Percentiles rank a stretch among this genome's conserved stretches.
Conservation (phyloP, 2,329 filamentous ascomycete species). For the Tolypocladium endophyticum region DNA sequence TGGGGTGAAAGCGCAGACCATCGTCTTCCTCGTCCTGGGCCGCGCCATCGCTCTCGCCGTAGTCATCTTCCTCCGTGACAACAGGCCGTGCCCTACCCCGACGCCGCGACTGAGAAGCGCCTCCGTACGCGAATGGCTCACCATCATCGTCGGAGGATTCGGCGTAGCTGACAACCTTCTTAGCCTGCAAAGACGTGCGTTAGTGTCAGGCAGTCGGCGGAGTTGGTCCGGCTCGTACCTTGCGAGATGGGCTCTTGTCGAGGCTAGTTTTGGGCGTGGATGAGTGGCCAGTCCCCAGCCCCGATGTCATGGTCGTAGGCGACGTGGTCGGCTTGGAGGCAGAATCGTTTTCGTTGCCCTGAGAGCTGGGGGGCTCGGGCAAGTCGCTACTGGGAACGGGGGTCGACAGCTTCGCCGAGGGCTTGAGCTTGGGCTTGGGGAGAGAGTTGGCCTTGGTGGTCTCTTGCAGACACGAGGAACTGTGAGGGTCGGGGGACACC, state of each 20-base stretch:
- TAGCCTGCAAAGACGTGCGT: conserved; percentile 24
- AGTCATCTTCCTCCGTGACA: conserved; percentile 58
- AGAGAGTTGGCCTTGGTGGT: conserved; percentile 30
- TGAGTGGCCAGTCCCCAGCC: conserved; percentile 11
- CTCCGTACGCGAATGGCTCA: conserved; percentile 50
- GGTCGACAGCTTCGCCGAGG: conserved; percentile 40
- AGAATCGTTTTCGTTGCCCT: conserved; percentile 47
- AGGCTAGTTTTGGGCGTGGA: conserved; percentile 14
- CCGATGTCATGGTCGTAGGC: conserved; percentile 15
- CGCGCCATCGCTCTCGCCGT: conserved; percentile 56
- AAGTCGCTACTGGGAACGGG: conserved; percentile 76
- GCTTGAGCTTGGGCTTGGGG: conserved; percentile 29
- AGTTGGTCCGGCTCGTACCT: conserved; percentile 37
- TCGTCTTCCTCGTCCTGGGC: conserved; percentile 54
- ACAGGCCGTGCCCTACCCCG: conserved; percentile 43
- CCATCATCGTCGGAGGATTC: conserved; percentile 77
- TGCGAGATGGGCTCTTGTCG: conserved; percentile 67
- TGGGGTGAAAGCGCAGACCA: conserved; percentile 25
- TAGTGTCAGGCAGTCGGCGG: neutral
- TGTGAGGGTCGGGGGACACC: conserved; percentile 19
- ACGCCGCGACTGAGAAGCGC: conserved; percentile 25
- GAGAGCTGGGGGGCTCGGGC: conserved; percentile 54
- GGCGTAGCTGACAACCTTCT: conserved; percentile 63
- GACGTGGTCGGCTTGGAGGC: conserved; percentile 42
- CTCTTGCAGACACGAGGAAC: conserved; percentile 26